Conservation (phyloP, 768 basidiomycete genomes). For the Termitomyces sp. region DNA sequence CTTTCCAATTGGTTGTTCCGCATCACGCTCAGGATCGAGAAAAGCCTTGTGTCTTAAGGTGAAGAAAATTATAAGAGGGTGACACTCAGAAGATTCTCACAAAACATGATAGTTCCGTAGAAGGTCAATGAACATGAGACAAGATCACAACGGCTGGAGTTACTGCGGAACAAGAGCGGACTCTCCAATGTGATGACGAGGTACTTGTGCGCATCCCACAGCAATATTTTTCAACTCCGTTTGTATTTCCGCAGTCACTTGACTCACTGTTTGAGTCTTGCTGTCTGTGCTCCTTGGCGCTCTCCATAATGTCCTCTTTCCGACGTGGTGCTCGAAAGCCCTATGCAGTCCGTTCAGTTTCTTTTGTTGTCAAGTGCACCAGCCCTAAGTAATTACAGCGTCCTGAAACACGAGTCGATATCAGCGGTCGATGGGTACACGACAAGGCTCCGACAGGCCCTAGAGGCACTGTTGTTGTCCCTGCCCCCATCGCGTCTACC, state of each 20-base stretch:
- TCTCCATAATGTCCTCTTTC: conserved; percentile 1
- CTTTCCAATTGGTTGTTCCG: no score
- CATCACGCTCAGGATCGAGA: no score
- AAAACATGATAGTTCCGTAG: no score
- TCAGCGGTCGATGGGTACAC: conserved; percentile 70
- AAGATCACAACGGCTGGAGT: no score
- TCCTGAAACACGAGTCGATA: conserved; percentile 28
- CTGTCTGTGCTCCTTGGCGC: neutral
- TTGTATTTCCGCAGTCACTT: conserved; percentile 14
- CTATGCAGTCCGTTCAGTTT: neutral
- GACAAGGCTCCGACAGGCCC: conserved; percentile 59
- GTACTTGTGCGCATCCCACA: no score
- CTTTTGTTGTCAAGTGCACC: neutral
- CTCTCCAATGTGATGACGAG: no score
- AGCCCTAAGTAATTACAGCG: neutral
- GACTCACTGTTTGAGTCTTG: neutral
- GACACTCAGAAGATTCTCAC: no score
- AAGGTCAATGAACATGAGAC: no score
- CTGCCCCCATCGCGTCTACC: conserved; percentile 31
- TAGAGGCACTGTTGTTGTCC: conserved; percentile 17
- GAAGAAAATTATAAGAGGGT: no score
- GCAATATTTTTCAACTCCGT: conserved; percentile 12
- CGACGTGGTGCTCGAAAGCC: conserved; percentile 2
- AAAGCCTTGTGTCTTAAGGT: no score
- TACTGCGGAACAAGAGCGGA: no score